These are phyloP conservation scores for Marasmius oreades DNA, from an alignment of 1,284 basidiomycete species.

Conservation along the genomic window DNA sequence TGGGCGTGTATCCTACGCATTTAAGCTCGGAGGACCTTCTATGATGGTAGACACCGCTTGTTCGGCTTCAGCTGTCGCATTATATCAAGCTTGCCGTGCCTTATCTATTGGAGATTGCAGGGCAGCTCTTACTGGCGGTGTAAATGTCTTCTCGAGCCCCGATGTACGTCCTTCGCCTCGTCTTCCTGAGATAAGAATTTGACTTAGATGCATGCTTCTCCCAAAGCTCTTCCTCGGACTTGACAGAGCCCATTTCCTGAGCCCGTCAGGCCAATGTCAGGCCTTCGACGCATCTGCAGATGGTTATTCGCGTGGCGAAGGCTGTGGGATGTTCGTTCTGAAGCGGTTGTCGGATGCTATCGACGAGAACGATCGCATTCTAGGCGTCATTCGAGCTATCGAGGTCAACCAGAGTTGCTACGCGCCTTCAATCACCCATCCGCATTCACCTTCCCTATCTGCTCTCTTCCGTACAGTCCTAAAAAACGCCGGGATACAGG, in stretches of 20 bases:
- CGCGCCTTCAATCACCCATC: conserved; percentile 66
- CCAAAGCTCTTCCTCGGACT: conserved; percentile 66
- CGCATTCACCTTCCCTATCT: conserved; percentile 57
- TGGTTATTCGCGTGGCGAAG: conserved; percentile 68
- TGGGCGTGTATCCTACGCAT: conserved; percentile 64
- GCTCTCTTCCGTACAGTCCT: conserved; percentile 49
- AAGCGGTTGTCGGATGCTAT: conserved; percentile 65
- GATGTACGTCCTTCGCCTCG: conserved; percentile 43
- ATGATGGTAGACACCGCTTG: conserved; percentile 70
- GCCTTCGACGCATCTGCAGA: conserved; percentile 68
- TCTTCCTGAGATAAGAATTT: not conserved
- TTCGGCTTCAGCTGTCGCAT: conserved; percentile 64
- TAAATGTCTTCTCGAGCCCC: conserved; percentile 68
- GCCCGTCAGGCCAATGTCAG: conserved; percentile 62
- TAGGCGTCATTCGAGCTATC: conserved; percentile 62
- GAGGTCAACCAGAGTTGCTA: conserved; percentile 68
- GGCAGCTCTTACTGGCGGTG: conserved; percentile 66
- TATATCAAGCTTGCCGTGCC: conserved; percentile 65
- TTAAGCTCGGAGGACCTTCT: conserved; percentile 66
- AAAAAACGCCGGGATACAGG: conserved; percentile 36
- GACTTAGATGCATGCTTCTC: conserved; percentile 12
- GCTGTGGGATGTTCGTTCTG: conserved; percentile 65
- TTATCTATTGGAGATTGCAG: conserved; percentile 58
- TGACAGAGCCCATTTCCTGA: conserved; percentile 66
- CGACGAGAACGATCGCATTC: conserved; percentile 58